Conservation (phyloP, 495 filamentous ascomycete species). For the Chaetomium fimeti region DNA sequence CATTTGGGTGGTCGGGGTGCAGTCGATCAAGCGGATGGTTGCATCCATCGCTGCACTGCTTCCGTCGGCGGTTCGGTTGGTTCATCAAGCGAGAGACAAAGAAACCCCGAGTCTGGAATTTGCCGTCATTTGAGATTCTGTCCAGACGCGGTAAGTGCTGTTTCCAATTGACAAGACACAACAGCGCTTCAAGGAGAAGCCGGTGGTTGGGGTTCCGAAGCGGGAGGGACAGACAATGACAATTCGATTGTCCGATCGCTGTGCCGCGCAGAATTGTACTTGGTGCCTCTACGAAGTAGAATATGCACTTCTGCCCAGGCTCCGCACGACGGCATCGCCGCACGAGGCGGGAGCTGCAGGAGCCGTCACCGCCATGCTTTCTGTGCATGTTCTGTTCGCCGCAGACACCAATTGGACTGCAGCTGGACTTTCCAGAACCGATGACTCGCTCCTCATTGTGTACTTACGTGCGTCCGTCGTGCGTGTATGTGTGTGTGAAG, state of each 20-base stretch:
- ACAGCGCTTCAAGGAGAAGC: too few relatives aligned
- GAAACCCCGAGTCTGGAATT: conserved; percentile 6
- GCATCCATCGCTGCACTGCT: conserved; percentile 10
- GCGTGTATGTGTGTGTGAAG: neutral
- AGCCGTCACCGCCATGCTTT: neutral
- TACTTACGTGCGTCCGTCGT: neutral
- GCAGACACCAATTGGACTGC: neutral
- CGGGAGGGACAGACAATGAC: neutral
- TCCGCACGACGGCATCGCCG: neutral
- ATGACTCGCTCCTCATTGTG: too few relatives aligned
- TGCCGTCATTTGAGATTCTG: neutral
- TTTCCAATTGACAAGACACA: conserved; percentile 9
- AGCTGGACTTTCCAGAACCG: neutral
- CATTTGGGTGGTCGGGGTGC: conserved; percentile 14
- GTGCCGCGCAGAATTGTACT: neutral
- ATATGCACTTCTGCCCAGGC: neutral
- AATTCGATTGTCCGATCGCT: neutral
- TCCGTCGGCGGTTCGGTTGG: conserved; percentile 4
- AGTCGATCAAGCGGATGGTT: conserved; percentile 24
- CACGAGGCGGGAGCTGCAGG: conserved; percentile 3
- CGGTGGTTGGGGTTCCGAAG: neutral
- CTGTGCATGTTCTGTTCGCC: too few relatives aligned
- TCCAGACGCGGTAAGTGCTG: neutral
- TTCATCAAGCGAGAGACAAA: neutral
- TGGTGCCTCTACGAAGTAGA: too few relatives aligned